Evolutionary conservation across 345 rosid genomes (phyloP), one percentile per base, ranked within the genome.

Genomic region (Sonneratia caseolaris): DNA sequence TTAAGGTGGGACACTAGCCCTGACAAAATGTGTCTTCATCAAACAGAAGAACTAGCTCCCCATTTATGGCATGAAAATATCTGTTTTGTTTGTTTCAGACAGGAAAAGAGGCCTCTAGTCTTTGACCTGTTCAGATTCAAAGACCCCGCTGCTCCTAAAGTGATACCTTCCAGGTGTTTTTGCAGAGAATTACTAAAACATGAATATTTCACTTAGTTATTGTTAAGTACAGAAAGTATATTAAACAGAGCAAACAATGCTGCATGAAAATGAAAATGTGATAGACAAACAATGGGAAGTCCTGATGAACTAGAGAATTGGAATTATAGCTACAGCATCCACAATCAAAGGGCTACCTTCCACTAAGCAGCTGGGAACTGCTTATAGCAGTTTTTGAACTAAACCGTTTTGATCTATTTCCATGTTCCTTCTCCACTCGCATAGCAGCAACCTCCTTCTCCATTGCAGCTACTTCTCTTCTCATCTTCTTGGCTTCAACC

Each of bases 391-490:
- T 84, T 81, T 86, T 92, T 47, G 86, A 75, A 79, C 73, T 85
- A 74, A 74, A 78, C 68, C 99, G 85, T 81, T 82, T 92, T 37
- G 85, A 82, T 84, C 90, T 85, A 76, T 79, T 87, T 76, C 89
- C 97, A 42, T 90, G 96, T 40, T 88, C 93, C 81, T 89, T 95
- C 43, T 90, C 97, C 55, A 95, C 92, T 32, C 97, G 97, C 88
- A 95, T 95, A 55, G 97, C 93, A 64, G 99, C 87, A 72, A 95
- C 97, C 85, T 95, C 99, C 85, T 95, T 95, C 73, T 88, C 99
- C 99, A 95, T 95, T 11, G 86, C 89, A 72, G 97, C 93, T 73
- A 95, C 99, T 84, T 95, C 99, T 79, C 97, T 88, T 80, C 97
- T 83, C 97, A 95, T 95, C 86, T 92, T 95, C 86, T 95, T 95